Conservation (phyloP, 1,139 yeast genomes). For the Candida albicans region DNA sequence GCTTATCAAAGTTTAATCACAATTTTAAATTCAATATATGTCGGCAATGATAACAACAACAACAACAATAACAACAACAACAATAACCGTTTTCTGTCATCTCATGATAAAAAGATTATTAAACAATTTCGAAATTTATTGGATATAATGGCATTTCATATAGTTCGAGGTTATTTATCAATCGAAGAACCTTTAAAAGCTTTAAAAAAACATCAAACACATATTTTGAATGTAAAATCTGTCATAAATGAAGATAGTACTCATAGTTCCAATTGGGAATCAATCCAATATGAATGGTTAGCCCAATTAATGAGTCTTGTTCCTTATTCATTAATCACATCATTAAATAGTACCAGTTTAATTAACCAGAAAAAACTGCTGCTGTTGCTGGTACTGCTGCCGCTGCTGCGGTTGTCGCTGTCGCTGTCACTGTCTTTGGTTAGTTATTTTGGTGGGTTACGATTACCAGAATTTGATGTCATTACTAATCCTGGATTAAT, state of each 20-base stretch:
- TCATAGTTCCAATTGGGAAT: conserved; percentile 35
- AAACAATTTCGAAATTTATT: conserved; percentile 45
- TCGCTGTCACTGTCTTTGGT: no score
- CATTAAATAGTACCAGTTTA: conserved; percentile 15
- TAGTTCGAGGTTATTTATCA: conserved; percentile 62
- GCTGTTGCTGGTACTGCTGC: no score
- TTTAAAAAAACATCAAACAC: conserved; percentile 62
- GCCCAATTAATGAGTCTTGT: conserved; percentile 52
- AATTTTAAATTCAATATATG: conserved; percentile 19
- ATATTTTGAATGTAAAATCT: conserved; percentile 45
- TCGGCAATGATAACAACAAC: no score
- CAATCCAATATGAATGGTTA: conserved; percentile 52
- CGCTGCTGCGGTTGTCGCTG: no score
- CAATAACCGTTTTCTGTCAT: conserved; percentile 13
- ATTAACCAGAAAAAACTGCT: conserved; percentile 13
- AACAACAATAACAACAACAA: no score
- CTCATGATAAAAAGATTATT: conserved; percentile 32
- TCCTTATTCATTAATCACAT: conserved; percentile 44
- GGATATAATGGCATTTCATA: conserved; percentile 63
- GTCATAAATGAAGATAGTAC: conserved; percentile 15
- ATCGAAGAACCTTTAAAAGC: conserved; percentile 60
- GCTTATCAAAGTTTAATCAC: conserved; percentile 36
- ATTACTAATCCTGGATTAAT: conserved; percentile 32
- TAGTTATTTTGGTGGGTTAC: conserved; percentile 37
- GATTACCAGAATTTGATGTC: conserved; percentile 25